Percentiles rank a stretch among this genome's conserved stretches.
Conservation (phyloP, 1,284 basidiomycete species). For the Cryptococcus hybrid region DNA sequence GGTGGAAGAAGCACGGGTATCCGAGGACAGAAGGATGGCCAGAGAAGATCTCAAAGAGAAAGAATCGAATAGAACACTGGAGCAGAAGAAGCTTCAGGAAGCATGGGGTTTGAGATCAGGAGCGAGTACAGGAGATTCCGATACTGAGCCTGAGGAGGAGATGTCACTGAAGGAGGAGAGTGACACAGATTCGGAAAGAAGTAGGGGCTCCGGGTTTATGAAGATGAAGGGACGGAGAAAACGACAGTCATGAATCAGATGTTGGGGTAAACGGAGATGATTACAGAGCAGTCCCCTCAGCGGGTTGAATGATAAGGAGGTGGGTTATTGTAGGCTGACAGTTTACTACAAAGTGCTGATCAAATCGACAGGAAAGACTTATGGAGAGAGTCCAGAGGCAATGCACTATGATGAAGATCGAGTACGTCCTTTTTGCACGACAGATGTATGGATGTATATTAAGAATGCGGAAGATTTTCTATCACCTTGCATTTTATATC, state of each 20-base stretch:
- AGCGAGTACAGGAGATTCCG: too few relatives aligned
- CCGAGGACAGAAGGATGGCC: conserved; percentile 2
- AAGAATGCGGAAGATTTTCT: conserved; percentile 55
- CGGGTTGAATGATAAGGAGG: too few relatives aligned
- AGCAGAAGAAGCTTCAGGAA: conserved; percentile 17
- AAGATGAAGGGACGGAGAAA: conserved; percentile 38
- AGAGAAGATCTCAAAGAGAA: background rate
- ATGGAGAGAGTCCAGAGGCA: conserved; percentile 66
- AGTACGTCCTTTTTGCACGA: conserved; percentile 12
- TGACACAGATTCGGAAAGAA: too few relatives aligned
- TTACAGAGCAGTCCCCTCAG: conserved; percentile 1
- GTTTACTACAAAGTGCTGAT: background rate
- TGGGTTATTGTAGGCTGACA: too few relatives aligned
- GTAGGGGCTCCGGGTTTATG: background rate
- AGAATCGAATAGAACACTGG: conserved; percentile 3
- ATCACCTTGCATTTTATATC: conserved; percentile 80
- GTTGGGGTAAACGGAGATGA: conserved; percentile 8
- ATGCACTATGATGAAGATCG: conserved; percentile 71
- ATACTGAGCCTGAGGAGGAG: too few relatives aligned
- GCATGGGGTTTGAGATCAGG: conserved; percentile 26
- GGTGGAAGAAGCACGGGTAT: conserved; percentile 23
- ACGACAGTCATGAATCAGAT: conserved; percentile 23
- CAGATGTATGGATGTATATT: too few relatives aligned
- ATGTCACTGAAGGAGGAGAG: too few relatives aligned
- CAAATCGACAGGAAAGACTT: conserved; percentile 13